Evolutionary conservation across 169 alveolate genomes (phyloP).

Genomic region (Perkinsus olseni): DNA sequence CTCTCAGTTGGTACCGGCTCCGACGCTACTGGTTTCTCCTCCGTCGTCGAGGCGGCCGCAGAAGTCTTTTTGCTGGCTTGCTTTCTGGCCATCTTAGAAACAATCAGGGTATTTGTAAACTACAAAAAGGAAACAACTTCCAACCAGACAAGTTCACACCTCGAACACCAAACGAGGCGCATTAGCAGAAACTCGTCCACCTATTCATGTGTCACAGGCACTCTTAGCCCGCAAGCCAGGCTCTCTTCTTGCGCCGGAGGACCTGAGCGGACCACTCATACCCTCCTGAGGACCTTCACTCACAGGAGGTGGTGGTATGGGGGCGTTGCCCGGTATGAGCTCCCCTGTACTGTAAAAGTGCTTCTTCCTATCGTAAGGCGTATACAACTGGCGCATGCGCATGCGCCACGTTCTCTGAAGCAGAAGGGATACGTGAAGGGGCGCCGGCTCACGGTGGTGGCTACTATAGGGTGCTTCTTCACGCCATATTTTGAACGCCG

Average conservation of each 20-base stretch:
- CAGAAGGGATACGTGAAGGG: neutral
- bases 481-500: constrained; percentile 41
- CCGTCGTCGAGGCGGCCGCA: too few relatives aligned
- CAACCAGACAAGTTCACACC: neutral
- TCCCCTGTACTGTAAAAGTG: neutral
- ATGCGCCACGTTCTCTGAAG: neutral
- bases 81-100: neutral
- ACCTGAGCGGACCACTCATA: neutral
- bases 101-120: too few relatives aligned
- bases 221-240: neutral
- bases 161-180: too few relatives aligned
- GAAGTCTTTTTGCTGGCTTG: neutral
- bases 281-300: neutral
- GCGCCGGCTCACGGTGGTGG: neutral
- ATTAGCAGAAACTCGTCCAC: neutral
- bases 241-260: neutral
- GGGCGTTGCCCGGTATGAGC: neutral
- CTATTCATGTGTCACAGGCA: neutral
- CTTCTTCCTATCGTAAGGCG: neutral
- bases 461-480: neutral
- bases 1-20: neutral
- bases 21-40: neutral
- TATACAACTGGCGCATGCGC: neutral
- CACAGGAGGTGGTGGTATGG: neutral
- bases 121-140: too few relatives aligned